Evolutionary conservation across 176 grass and related monocot genomes (phyloP), one percentile per base, ranked within the genome.

Genomic region (Triticum timopheevii): DNA sequence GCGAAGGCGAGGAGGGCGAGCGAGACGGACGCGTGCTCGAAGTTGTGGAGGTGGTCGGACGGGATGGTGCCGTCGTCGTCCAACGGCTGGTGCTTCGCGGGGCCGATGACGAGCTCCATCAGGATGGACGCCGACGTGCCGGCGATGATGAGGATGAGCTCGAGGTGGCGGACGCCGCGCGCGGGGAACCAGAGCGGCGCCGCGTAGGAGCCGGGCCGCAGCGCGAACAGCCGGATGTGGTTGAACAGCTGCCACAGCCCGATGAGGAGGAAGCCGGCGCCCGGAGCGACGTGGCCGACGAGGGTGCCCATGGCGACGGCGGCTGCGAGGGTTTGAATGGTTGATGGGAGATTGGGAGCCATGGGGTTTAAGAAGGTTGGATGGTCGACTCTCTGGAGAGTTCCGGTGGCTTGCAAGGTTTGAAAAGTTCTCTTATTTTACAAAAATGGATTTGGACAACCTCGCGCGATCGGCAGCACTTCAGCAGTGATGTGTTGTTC

Each of bases 21-120:
- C 45, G 95, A 98, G 89, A 98, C 90, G 85, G 95, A 93, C n/a
- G 95, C 91, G 83, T 98, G 95, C 93, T 98, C 93, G 79, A 98
- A 98, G 91, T 95, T 98, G 91, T 93, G 95, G 79, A 98, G 95
- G 78, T 98, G 95, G 80, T 95, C 15, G 19, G 93, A 85, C 8
- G 95, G 95, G 87, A 97, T 97, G 77, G 95, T 91, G 40, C 93
- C 91, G 66, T 97, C 95, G 36, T 80, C 68, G 78, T 97, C 95
- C 47, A 97, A 97, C 1, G 95, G 95, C 82, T 97, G 93, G 87
- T 97, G 95, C 66, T 49, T 90, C 59, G 79, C 93, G 0, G 95
- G 95, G 30, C 95, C 95, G 79, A 97, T 93, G 22, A 95, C 87
- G 5, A 98, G 88, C 88, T 98, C 95, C 95, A 98, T 98, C 72